phyloP scores from a whole-genome alignment of 331 rosid genomes.

The Quercus lobata region DNA sequence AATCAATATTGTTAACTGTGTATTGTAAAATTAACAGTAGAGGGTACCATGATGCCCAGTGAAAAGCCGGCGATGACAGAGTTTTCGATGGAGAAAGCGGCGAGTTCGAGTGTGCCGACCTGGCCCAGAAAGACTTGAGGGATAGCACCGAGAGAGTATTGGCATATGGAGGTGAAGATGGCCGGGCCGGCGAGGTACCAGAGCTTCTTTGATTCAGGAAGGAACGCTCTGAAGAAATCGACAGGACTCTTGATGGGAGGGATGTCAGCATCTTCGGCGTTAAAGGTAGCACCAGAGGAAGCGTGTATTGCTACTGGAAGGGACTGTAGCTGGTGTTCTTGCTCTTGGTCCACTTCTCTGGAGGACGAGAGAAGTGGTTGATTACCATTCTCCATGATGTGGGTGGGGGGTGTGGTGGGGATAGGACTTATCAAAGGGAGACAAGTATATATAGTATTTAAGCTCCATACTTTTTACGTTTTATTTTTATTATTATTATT shows the following conservation, averaged over 20 bases:
- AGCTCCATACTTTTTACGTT: too few species aligned
- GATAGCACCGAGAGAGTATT: conserved; percentile 85
- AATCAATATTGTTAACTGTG: too few species aligned
- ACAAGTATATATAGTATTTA: too few species aligned
- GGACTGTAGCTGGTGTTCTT: neutral
- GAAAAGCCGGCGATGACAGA: conserved; percentile 84
- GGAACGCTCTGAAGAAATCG: conserved; percentile 38
- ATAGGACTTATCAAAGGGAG: too few species aligned
- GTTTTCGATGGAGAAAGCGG: conserved; percentile 75
- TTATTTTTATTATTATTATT: too few species aligned
- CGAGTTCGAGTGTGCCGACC: conserved; percentile 58
- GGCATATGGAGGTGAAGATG: conserved; percentile 61
- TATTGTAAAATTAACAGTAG: too few species aligned
- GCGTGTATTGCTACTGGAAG: neutral
- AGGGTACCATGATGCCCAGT: conserved; percentile 59
- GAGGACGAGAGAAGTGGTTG: conserved; percentile 31
- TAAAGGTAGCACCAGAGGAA: conserved; percentile 25
- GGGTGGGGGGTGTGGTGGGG: too few species aligned
- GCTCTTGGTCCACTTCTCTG: neutral
- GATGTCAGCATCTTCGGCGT: conserved; percentile 44
- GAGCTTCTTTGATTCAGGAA: conserved; percentile 50
- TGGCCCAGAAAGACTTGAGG: conserved; percentile 80
- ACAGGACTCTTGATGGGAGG: conserved; percentile 28
- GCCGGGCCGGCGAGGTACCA: conserved; percentile 86
- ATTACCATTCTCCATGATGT: conserved; percentile 26